Conservation (phyloP, 1,284 basidiomycete genomes). For the Trametes polyzona region DNA sequence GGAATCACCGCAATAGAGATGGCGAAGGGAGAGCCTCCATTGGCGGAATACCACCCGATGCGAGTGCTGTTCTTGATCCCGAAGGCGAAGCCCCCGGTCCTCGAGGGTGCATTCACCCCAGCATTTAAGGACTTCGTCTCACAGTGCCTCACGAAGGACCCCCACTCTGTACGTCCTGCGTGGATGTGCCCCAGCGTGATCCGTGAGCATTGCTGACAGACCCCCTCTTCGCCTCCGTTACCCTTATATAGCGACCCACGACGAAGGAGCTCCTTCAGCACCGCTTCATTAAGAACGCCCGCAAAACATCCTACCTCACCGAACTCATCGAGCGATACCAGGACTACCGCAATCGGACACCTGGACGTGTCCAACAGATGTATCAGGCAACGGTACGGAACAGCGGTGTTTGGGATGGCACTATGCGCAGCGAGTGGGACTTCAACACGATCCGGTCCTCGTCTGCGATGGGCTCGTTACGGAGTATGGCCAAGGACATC, state of each 20-base stretch:
- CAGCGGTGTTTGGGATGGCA: constrained; percentile 69
- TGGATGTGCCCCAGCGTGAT: constrained; percentile 4
- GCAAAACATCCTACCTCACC: constrained; percentile 80
- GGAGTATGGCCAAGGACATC: constrained; percentile 68
- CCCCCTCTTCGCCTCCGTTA: constrained; percentile 1
- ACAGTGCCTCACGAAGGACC: constrained; percentile 92
- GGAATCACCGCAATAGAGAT: constrained; percentile 98
- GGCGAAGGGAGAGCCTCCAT: constrained; percentile 92
- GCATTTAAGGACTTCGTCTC: constrained; percentile 94
- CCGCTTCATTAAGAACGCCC: constrained; percentile 86
- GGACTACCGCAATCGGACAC: constrained; percentile 64
- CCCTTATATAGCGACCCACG: constrained; percentile 70
- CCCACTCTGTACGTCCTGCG: constrained; percentile 61
- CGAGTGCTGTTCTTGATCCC: constrained; percentile 95
- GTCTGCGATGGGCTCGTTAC: constrained; percentile 74
- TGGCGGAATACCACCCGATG: constrained; percentile 96
- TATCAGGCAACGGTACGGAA: constrained; percentile 61
- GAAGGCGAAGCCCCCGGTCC: constrained; percentile 89
- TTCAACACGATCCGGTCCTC: constrained; percentile 88
- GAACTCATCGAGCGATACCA: constrained; percentile 88
- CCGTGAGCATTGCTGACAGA: constrained; percentile 10
- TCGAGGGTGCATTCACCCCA: constrained; percentile 85
- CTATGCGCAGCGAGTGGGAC: constrained; percentile 91
- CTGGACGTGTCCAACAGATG: constrained; percentile 51
- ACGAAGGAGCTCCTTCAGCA: constrained; percentile 93